These are phyloP conservation scores for Allantophomopsis lycopodina DNA, from an alignment of 2,329 filamentous ascomycete species.

Conservation along the genomic window DNA sequence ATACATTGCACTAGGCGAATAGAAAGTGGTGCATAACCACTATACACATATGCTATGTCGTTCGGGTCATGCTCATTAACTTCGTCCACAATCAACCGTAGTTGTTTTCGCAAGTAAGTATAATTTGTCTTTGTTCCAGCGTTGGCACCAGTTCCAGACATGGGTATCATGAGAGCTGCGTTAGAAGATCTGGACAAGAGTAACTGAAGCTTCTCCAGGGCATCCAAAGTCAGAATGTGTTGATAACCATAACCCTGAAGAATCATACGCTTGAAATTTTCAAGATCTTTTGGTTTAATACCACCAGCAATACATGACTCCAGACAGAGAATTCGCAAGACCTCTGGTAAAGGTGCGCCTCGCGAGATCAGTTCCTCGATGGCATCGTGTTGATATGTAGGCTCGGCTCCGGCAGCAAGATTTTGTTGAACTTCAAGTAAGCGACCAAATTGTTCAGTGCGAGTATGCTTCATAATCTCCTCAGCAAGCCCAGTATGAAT, in stretches of 20 bases:
- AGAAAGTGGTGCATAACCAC: slow-evolving; percentile 87
- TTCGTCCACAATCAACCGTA: slow-evolving; percentile 87
- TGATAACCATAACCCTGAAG: slow-evolving; percentile 92
- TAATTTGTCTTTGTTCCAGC: slow-evolving; percentile 77
- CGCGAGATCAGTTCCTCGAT: slow-evolving; percentile 93
- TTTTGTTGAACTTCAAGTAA: slow-evolving; percentile 92
- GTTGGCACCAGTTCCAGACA: slow-evolving; percentile 40
- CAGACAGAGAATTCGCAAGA: slow-evolving; percentile 76
- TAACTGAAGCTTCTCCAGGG: slow-evolving; percentile 79
- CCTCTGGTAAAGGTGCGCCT: slow-evolving; percentile 64
- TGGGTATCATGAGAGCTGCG: slow-evolving; percentile 68
- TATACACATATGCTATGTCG: slow-evolving; percentile 96
- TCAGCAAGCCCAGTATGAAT: slow-evolving; percentile 86
- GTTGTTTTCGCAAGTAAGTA: slow-evolving; percentile 68
- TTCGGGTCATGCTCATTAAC: slow-evolving; percentile 91
- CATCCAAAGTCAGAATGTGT: slow-evolving; percentile 78
- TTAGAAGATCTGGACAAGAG: slow-evolving; percentile 67
- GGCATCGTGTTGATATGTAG: slow-evolving; percentile 74
- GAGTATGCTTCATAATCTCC: slow-evolving; percentile 88
- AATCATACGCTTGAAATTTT: slow-evolving; percentile 76
- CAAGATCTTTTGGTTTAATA: slow-evolving; percentile 76
- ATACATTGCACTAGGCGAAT: slow-evolving; percentile 86
- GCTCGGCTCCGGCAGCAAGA: slow-evolving; percentile 78
- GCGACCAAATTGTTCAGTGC: slow-evolving; percentile 77
- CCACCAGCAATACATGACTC: slow-evolving; percentile 86